Evolutionary conservation across 345 rosid genomes (phyloP), one percentile per base, ranked within the genome.

Genomic region (Eucalyptus albens): DNA sequence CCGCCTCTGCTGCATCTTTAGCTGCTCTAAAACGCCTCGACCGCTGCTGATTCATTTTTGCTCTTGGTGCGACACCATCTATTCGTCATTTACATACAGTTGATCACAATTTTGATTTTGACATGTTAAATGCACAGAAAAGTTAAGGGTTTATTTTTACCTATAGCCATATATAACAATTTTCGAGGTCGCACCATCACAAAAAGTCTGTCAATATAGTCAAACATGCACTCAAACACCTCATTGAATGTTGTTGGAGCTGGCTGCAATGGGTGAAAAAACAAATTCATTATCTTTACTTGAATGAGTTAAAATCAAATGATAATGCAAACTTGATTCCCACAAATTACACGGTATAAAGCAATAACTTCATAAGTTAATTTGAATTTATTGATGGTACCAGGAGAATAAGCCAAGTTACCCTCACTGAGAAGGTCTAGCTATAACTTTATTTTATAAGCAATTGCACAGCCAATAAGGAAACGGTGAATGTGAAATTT

Each of bases 21-120:
- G 99, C 99, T 80, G 99, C 95, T 91, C 98, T 93, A 91, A 98
- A 98, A 69, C 99, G 94, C 94, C 99, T 95, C 31, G 99, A 95
- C 31, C 99, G 94, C 88, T 98, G 99, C 87, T 97, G 99, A 91
- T 98, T 98, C 99, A 98, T 98, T 91, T 98, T 97, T 21, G 99
- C 99, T 88, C 99, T 94, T 49, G 99, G 99, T 40, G 99, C 99
- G 21, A 98, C 99, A 88, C 99, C 99, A 90, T 98, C 99, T 98
- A 91, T 89, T 65, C 86, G 91, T 60, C 85, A 86, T 62, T 90
- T 82, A 89, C 40, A 90, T 89, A 87, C 55, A 91, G 88, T 56
- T 90, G 37, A 86, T 51, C 67, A 87, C 47, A 11, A 77, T 77
- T 77, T 40, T 11, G 47, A 37, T 77, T 77, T 77, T 40, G 85